Percentiles rank a stretch among this genome's conserved stretches.
Conservation (phyloP, 2,329 filamentous ascomycete species). For the Penicillium sp. region DNA sequence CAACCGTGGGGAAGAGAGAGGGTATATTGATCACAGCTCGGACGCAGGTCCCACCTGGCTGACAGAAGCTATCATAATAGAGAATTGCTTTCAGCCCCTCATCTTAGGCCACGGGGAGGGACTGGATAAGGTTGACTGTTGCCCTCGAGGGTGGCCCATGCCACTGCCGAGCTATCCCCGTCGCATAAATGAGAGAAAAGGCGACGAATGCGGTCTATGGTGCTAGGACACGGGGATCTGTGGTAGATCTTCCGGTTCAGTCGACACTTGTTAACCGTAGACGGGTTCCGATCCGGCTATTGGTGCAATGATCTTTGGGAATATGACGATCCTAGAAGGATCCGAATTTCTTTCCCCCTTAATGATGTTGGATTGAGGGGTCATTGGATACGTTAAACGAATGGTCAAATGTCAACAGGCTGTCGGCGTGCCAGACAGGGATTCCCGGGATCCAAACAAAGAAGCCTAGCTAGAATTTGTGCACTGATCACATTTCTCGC, state of each 20-base stretch:
- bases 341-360: background rate
- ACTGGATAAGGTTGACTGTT: conserved; percentile 2
- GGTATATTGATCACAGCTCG: background rate
- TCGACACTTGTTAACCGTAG: background rate
- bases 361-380: background rate
- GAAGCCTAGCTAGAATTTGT: background rate
- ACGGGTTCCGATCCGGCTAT: background rate
- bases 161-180: background rate
- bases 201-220: background rate
- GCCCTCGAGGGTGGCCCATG: background rate
- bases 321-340: background rate
- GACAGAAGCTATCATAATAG: background rate
- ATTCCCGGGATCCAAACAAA: conserved; percentile 8
- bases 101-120: background rate
- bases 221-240: conserved; percentile 2
- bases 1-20: background rate
- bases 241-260: background rate
- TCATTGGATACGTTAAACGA: background rate
- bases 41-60: background rate
- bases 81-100: background rate
- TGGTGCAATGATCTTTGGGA: background rate
- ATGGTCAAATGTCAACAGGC: background rate
- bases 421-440: conserved; percentile 4
- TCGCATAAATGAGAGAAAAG: background rate
- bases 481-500: conserved; percentile 3